A percentile compares a stretch with the other conserved stretches of the same genome.
Evolutionary conservation across 495 filamentous ascomycete species (phyloP).

Genomic region (Aspergillus panamensis): DNA sequence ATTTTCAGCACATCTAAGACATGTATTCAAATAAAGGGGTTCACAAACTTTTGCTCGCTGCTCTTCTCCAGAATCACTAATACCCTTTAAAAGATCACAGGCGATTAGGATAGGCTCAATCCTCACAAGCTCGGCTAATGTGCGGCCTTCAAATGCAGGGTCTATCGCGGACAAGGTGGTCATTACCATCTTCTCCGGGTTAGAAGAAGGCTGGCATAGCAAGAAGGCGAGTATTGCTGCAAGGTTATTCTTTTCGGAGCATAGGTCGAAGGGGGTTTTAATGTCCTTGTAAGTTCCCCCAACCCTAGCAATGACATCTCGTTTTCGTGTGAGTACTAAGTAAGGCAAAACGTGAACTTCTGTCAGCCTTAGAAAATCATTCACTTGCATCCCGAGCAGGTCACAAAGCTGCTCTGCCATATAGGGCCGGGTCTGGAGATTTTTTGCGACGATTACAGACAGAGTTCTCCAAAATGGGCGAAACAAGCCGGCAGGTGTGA

Average conservation of each 20-base stretch:
- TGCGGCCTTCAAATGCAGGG: slow-evolving; percentile 60
- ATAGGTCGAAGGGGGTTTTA: slow-evolving; percentile 55
- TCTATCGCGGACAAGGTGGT: slow-evolving; percentile 61
- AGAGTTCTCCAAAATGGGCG: slow-evolving; percentile 84
- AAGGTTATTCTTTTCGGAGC: slow-evolving; percentile 65
- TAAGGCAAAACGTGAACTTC: slow-evolving; percentile 80
- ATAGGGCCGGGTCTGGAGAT: slow-evolving; percentile 74
- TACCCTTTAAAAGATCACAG: slow-evolving; percentile 78
- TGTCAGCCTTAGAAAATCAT: slow-evolving; percentile 69
- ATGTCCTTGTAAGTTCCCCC: slow-evolving; percentile 65
- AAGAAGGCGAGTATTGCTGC: slow-evolving; percentile 76
- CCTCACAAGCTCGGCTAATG: slow-evolving; percentile 65
- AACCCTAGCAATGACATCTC: slow-evolving; percentile 75
- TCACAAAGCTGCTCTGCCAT: slow-evolving; percentile 78
- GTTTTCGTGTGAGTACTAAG: slow-evolving; percentile 72
- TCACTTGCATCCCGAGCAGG: slow-evolving; percentile 66
- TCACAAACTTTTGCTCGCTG: slow-evolving; percentile 54
- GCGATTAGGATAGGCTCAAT: slow-evolving; percentile 72
- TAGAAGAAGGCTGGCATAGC: slow-evolving; percentile 62
- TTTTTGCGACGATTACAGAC: slow-evolving; percentile 73
- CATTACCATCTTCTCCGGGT: slow-evolving; percentile 68
- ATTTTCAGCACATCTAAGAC: slow-evolving; percentile 29
- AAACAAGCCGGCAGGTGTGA: slow-evolving; percentile 64
- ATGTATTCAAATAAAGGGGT: not conserved
- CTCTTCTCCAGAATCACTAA: slow-evolving; percentile 62